Base-by-base conservation (phyloP, 2,329 filamentous ascomycete genomes). In the Phyllosticta citriasiana region DNA sequence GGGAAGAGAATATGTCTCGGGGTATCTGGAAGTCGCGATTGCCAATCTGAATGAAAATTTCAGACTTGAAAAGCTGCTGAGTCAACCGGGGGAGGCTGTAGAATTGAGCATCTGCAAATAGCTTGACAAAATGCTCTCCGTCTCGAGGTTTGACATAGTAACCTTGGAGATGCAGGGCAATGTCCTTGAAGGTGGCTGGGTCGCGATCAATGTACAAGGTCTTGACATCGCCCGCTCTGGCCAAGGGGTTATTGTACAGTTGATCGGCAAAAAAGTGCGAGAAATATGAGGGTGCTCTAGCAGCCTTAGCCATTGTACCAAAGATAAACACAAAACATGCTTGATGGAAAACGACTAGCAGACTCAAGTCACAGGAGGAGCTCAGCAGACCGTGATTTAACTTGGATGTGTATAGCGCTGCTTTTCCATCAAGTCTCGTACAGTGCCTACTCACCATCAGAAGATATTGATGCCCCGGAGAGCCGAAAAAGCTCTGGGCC, bases 131-230 rank as follows among this genome's bases (percentile, higher is more conserved):
- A 74, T 97, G 90, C 59, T 85, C 84, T 57, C 88, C 89, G 75
- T 96, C 88, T 64, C 84, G 83, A 2, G 93, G 92, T 61, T 82
- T 81, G 63, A 97, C 83, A 76, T 96, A 88, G 73, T 97, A 97
- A 54, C 93, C 82, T 77, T 96, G 92, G 24, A 97, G 80, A 78
- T 97, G 92, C 60, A 92, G 80, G 47, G 88, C 88, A 65, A 97
- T 97, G 70, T 97, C 91, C 68, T 82, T 83, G 73, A 97, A 97
- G 0, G 91, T 97, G 14, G 80, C 80, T 0, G 93, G 92, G 74
- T 97, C 93, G 64, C 93, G 88, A 74, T 97, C 93, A 69, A 97
- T 97, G 76, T 97, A 97, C 6, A 97, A 80, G 0, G 93, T 96
- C 66, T 88, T 86, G 62, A 96, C 75, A 59, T 76, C 78, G 52